Evolutionary conservation across 371 early-diverging fungal species (phyloP).

Genomic region (Fennellomyces sp.): DNA sequence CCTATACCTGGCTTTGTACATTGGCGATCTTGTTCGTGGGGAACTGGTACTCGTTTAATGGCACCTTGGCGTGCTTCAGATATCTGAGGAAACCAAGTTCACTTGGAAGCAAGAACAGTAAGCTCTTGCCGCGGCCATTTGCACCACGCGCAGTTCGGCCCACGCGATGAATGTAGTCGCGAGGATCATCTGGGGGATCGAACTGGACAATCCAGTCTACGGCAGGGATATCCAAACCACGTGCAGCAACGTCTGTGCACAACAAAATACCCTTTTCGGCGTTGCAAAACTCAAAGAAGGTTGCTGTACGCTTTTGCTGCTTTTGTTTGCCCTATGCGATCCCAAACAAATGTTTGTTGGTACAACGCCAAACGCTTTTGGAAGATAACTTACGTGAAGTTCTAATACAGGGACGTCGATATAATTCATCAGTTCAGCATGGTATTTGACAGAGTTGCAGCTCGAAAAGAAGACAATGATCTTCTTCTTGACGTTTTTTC

Average conservation of each 20-base stretch:
- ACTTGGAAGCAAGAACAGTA: conserved; percentile 85
- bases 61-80: conserved; percentile 96
- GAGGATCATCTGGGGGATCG: conserved; percentile 93
- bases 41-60: conserved; percentile 98
- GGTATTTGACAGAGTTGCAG: conserved; percentile 94
- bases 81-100: conserved; percentile 94
- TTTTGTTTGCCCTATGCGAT: conserved; percentile 86
- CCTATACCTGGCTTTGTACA: conserved; percentile 76
- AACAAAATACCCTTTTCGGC: conserved; percentile 75
- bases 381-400: conserved; percentile 25
- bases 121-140: conserved; percentile 83
- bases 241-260: conserved; percentile 98
- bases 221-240: conserved; percentile 97
- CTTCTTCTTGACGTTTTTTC: conserved; percentile 54
- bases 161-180: conserved; percentile 96
- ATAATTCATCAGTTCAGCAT: conserved; percentile 64
- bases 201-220: conserved; percentile 95
- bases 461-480: conserved; percentile 90
- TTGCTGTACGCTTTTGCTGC: conserved; percentile 77
- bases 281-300: conserved; percentile 77
- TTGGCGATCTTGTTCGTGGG: conserved; percentile 93
- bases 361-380: not conserved
- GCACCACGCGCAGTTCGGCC: conserved; percentile 98
- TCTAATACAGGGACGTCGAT: conserved; percentile 60
- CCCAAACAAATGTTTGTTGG: too few species aligned